Evolutionary conservation across 352 stramenopile genomes (phyloP).

Genomic region (Vaucheria bursata): DNA sequence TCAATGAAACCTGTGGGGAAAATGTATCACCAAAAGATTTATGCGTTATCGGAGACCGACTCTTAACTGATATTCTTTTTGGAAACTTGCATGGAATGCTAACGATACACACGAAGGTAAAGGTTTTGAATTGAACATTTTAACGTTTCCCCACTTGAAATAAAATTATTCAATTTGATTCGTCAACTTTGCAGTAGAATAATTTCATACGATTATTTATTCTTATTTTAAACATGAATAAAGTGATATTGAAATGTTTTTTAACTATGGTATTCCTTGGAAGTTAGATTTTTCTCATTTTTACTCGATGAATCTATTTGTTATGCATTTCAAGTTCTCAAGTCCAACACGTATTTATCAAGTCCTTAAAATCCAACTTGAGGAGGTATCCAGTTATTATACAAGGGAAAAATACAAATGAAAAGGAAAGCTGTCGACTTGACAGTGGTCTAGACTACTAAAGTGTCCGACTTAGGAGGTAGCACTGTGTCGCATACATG

Average conservation of each 20-base stretch:
- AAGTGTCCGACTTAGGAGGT: too few relatives aligned
- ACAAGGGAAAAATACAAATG: too few relatives aligned
- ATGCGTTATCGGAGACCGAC: slow-evolving; percentile 89
- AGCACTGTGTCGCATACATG: too few relatives aligned
- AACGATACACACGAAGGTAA: slow-evolving; percentile 79
- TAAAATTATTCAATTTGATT: not conserved
- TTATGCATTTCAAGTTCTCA: too few relatives aligned
- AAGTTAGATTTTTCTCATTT: too few relatives aligned
- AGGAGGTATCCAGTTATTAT: too few relatives aligned
- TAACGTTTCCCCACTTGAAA: not conserved
- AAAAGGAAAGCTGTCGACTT: too few relatives aligned
- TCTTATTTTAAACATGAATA: not conserved
- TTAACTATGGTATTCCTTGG: too few relatives aligned
- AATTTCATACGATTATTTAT: not conserved
- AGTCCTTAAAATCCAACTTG: too few relatives aligned
- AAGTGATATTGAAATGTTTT: not conserved
- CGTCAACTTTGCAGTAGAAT: not conserved
- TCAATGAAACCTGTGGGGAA: slow-evolving; percentile 12
- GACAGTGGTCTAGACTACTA: too few relatives aligned
- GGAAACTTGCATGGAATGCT: slow-evolving; percentile 89
- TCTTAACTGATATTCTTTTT: slow-evolving; percentile 93
- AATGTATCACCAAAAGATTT: slow-evolving; percentile 56
- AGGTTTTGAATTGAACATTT: not conserved
- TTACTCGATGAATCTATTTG: too few relatives aligned
- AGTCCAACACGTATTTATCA: too few relatives aligned